Base-by-base conservation (phyloP, 2,329 filamentous ascomycete genomes). In the Fusarium sp. region DNA sequence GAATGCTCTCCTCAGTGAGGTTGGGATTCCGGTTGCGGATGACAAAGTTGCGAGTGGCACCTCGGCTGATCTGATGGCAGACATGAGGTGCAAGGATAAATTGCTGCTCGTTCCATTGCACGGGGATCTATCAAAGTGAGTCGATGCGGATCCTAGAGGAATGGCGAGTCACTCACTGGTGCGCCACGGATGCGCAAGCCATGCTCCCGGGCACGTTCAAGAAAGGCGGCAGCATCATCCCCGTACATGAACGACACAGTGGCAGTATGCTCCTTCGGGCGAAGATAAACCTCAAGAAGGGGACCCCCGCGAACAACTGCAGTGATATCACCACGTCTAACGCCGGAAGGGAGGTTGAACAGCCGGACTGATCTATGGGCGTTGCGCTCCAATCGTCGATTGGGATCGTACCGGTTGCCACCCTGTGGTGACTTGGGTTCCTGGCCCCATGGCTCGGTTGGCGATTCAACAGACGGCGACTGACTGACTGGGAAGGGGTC, bases 1-100 rank as follows among this genome's bases (percentile, higher is more conserved):
- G 90, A 72, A 97, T 90, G 18, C 84, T 82, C 9, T 89, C 83
- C 74, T 91, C 91, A 0, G 91, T 94, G 74, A 93, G 84, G 63
- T 84, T 87, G 63, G 84, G 84, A 75, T 86, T 86, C 74, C 89
- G 89, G 11, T 88, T 87, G 66, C 89, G 88, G 47, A 97, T 88
- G 22, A 95, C 84, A 40, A 97, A 81, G 77, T 96, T 97, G 69
- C 94, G 91, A 47, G 91, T 93, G 16, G 93, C 93, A 16, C 94
- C 93, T 57, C 82, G 85, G 42, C 82, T 82, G 64, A 95, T 88
- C 79, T 93, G 93, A 80, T 88, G 86, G 25, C 88, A 87, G 62
- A 95, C 86, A 80, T 94, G 90, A 4, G 85, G 83, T 2, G 89
- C 86, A 10, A 96, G 84, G 35, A 87, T 86, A 78, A 92, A 95